These are phyloP conservation scores for Colletotrichum caudatum DNA, from an alignment of 2,329 filamentous ascomycete genomes.

Conservation along the genomic window DNA sequence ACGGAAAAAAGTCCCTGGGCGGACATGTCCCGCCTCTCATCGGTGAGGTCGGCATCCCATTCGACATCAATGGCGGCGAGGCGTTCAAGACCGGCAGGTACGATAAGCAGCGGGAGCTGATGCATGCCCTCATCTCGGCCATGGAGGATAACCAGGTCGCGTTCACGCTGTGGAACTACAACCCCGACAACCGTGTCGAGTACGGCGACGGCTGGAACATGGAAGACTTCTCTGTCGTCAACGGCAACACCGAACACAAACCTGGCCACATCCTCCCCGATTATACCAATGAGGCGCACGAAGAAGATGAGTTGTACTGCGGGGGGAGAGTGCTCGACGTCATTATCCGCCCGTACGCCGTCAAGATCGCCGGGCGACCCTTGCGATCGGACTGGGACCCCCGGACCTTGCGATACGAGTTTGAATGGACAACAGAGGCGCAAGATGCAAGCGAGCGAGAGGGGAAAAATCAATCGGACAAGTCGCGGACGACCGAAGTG, in stretches of 20 bases:
- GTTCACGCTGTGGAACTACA: conserved; percentile 57
- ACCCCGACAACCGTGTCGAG: conserved; percentile 53
- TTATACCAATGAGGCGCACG: conserved; percentile 50
- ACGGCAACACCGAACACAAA: conserved; percentile 48
- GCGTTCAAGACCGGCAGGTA: conserved; percentile 55
- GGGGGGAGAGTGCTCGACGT: conserved; percentile 55
- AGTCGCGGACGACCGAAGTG: conserved; percentile 52
- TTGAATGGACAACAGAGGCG: conserved; percentile 48
- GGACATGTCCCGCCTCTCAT: conserved; percentile 52
- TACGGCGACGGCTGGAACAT: conserved; percentile 59
- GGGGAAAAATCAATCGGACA: conserved; percentile 34
- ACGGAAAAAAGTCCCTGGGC: conserved; percentile 51
- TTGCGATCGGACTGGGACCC: conserved; percentile 52
- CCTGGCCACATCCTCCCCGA: conserved; percentile 48
- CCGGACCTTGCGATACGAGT: conserved; percentile 51
- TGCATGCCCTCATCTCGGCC: conserved; percentile 54
- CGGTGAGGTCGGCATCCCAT: conserved; percentile 56
- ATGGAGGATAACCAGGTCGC: conserved; percentile 56
- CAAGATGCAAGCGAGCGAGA: background rate
- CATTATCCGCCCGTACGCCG: conserved; percentile 56
- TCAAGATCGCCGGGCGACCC: conserved; percentile 54
- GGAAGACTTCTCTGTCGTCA: conserved; percentile 57
- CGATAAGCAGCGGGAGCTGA: conserved; percentile 54
- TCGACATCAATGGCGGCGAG: conserved; percentile 53
- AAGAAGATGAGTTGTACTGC: conserved; percentile 52